Conservation (phyloP, 495 filamentous ascomycete genomes). For the Trichoderma reesei region DNA sequence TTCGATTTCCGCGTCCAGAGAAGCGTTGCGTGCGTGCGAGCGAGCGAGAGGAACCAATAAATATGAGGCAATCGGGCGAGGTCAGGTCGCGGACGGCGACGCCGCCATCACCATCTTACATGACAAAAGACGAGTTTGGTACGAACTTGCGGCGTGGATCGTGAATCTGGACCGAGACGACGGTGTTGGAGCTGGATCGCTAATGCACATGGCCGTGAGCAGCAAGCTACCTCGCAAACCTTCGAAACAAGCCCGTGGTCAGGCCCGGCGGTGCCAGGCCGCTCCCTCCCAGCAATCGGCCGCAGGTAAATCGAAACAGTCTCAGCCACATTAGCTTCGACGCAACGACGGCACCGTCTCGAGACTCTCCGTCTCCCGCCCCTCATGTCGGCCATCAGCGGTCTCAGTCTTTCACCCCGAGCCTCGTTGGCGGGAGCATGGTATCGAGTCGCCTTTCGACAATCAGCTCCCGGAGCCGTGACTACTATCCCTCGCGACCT, state of each 20-base stretch:
- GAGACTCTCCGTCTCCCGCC: neutral
- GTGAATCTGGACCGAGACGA: slow-evolving; percentile 6
- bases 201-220: slow-evolving; percentile 14
- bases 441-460: slow-evolving; percentile 31
- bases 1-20: too few relatives aligned
- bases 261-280: slow-evolving; percentile 75
- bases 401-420: slow-evolving; percentile 23
- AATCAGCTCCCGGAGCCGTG: slow-evolving; percentile 25
- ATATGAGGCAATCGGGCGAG: slow-evolving; percentile 13
- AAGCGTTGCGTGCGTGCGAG: too few relatives aligned
- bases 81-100: slow-evolving; percentile 48
- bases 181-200: too few relatives aligned
- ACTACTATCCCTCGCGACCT: slow-evolving; percentile 34
- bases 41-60: too few relatives aligned
- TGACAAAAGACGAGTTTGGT: slow-evolving; percentile 85
- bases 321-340: slow-evolving; percentile 15
- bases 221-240: slow-evolving; percentile 70
- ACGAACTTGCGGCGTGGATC: slow-evolving; percentile 20
- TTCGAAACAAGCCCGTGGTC: slow-evolving; percentile 67
- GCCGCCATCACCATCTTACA: slow-evolving; percentile 67
- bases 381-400: slow-evolving; percentile 10
- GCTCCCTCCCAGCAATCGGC: slow-evolving; percentile 40
- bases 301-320: slow-evolving; percentile 1
- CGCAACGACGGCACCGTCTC: slow-evolving; percentile 16
- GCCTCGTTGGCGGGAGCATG: slow-evolving; percentile 23